Evolutionary conservation across 306 rosid genomes (phyloP), one percentile per base, ranked within the genome.

Genomic region (Acmispon strigosus): DNA sequence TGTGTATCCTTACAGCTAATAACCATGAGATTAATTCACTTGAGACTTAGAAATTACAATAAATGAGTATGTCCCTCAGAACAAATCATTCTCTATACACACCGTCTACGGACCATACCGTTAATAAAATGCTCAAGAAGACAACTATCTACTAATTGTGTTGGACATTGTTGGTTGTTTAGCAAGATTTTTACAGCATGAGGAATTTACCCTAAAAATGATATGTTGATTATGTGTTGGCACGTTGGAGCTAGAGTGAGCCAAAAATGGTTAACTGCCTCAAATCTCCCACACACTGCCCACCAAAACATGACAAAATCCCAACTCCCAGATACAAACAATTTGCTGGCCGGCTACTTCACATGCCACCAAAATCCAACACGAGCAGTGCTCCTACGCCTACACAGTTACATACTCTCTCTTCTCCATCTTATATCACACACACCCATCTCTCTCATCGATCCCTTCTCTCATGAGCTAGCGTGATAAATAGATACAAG

Each of bases 291-390:
- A 66, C 67, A 66, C 66, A 66, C 63, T 59, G 54, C 13, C 62
- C 61, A 42, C 58, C 81, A 66, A 16, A 62, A 80, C 16, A 69
- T 5, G 82, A 73, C 84, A 80, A 83, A 68, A 72, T 50, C 68
- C 66, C 84, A 76, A 72, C 87, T 67, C 77, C 70, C 82, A 56
- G 19, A 51, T 53, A 16, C 62, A 67, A 75, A 80, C 87, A 83
- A 80, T 51, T 6, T 51, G 24, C 44, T 55, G 84, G 87, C 87
- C 82, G 84, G 78, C 84, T 76, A 18, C 78, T 80, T 68, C 87
- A 80, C 80, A 73, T 80, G 80, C 80, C 68, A 67, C 82, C 87
- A 83, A 76, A 76, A 76, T 71, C 74, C 69, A 70, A 81, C 69
- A 49, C 62, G 34, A 54, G 22, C 39, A 53, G 6, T 50, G 48